Evolutionary conservation across 2,329 filamentous ascomycete genomes (phyloP).

Genomic region (Alternaria panax): DNA sequence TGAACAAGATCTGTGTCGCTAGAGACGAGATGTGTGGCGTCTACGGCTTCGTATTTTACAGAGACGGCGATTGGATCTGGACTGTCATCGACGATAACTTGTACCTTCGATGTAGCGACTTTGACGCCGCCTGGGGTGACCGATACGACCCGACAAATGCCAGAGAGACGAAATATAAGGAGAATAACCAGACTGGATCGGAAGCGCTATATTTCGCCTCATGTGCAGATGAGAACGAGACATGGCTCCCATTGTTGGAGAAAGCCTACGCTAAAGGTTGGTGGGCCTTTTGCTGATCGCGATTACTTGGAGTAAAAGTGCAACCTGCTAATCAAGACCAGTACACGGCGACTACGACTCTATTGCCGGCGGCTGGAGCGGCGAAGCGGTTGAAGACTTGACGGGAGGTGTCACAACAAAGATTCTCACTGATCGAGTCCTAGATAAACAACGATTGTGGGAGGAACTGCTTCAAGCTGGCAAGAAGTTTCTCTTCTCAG

Average conservation of each 20-base stretch:
- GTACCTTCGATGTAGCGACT: conserved; percentile 78
- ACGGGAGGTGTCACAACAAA: conserved; percentile 74
- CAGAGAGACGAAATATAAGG: conserved; percentile 69
- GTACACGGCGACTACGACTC: conserved; percentile 80
- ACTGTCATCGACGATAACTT: conserved; percentile 92
- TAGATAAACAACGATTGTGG: conserved; percentile 84
- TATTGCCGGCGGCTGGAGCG: conserved; percentile 73
- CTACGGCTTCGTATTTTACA: conserved; percentile 84
- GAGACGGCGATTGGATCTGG: conserved; percentile 75
- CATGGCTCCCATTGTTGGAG: conserved; percentile 80
- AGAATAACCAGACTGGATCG: conserved; percentile 75
- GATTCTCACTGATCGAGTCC: conserved; percentile 70
- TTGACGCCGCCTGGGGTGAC: conserved; percentile 73
- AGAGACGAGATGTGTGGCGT: conserved; percentile 77
- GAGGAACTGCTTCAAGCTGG: conserved; percentile 78
- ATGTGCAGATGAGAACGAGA: conserved; percentile 77
- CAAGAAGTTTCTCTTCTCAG: conserved; percentile 77
- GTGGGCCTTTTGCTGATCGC: background rate
- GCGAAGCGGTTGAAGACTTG: conserved; percentile 63
- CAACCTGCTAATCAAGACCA: background rate
- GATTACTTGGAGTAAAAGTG: background rate
- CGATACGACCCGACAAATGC: conserved; percentile 66
- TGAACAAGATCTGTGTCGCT: conserved; percentile 76
- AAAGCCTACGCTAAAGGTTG: conserved; percentile 78
- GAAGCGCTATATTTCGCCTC: conserved; percentile 80